phyloP scores from a whole-genome alignment of 306 rosid species.

The Astragalus glycyphyllos region DNA sequence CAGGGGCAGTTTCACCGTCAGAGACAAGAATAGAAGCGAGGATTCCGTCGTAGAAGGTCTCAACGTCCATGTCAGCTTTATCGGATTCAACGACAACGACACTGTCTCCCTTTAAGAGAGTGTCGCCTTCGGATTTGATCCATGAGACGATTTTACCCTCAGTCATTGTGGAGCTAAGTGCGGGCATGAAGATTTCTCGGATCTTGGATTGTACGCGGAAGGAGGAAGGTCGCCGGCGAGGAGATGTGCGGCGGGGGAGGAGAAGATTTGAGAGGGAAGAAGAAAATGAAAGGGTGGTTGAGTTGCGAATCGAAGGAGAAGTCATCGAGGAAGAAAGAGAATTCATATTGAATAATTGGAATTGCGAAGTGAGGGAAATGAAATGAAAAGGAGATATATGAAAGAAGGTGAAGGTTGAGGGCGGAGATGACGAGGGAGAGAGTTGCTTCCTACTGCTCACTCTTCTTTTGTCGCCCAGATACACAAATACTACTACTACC shows the following conservation, averaged over 20 bases:
- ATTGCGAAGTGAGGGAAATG: neutral
- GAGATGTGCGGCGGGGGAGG: constrained; percentile 52
- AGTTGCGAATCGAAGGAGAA: constrained; percentile 1
- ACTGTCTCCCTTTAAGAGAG: constrained; percentile 87
- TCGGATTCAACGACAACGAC: constrained; percentile 94
- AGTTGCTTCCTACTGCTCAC: neutral
- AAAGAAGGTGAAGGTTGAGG: neutral
- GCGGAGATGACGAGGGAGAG: constrained; percentile 35
- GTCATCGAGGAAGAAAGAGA: neutral
- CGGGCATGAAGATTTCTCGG: constrained; percentile 98
- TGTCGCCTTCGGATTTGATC: constrained; percentile 91
- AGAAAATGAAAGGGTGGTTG: neutral
- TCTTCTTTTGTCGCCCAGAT: neutral
- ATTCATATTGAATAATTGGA: constrained; percentile 8
- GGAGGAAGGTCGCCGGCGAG: constrained; percentile 29
- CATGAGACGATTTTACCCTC: constrained; percentile 97
- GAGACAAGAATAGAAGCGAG: constrained; percentile 84
- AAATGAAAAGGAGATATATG: neutral
- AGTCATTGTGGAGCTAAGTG: constrained; percentile 98
- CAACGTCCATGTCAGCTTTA: constrained; percentile 94
- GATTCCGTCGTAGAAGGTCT: constrained; percentile 88
- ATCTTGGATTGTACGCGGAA: constrained; percentile 67
- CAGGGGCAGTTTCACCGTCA: constrained; percentile 86
- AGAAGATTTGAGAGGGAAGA: constrained; percentile 46
- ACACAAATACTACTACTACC: neutral